These are phyloP conservation scores for Clavispora santaluciae DNA, from an alignment of 805 yeast genomes.

Conservation along the genomic window DNA sequence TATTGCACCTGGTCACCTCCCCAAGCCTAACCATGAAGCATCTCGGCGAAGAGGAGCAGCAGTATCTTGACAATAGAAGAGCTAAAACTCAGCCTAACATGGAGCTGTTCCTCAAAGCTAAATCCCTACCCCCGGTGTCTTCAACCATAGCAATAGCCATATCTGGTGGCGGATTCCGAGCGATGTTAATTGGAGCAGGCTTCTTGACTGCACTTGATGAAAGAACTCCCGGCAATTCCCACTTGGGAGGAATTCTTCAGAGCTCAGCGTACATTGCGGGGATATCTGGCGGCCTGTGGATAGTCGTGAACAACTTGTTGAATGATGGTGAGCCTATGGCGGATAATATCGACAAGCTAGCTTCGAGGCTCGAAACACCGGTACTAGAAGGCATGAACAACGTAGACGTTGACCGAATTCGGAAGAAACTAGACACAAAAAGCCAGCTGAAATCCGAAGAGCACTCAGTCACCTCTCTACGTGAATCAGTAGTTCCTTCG, in stretches of 20 bases:
- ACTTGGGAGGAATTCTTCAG: slow-evolving; percentile 51
- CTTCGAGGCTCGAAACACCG: slow-evolving; percentile 44
- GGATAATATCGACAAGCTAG: slow-evolving; percentile 15
- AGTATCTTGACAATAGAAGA: background rate
- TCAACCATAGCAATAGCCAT: slow-evolving; percentile 36
- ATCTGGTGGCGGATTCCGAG: slow-evolving; percentile 54
- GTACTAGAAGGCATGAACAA: slow-evolving; percentile 56
- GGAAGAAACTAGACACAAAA: slow-evolving; percentile 1
- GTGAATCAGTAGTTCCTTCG: background rate
- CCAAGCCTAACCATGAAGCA: background rate
- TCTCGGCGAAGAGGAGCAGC: background rate
- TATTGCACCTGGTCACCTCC: background rate
- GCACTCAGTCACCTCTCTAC: background rate
- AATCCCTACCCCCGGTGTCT: slow-evolving; percentile 1
- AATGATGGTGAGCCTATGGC: slow-evolving; percentile 26
- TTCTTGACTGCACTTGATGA: slow-evolving; percentile 46
- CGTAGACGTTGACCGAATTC: slow-evolving; percentile 27
- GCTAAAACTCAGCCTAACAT: background rate
- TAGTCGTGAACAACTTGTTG: slow-evolving; percentile 43
- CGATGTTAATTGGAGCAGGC: slow-evolving; percentile 60
- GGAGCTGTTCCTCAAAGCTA: background rate
- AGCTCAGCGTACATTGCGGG: slow-evolving; percentile 56
- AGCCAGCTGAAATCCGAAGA: background rate
- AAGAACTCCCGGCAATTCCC: slow-evolving; percentile 34
- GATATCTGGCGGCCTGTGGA: slow-evolving; percentile 72